A percentile compares a stretch with the other conserved stretches of the same genome.
These are phyloP conservation scores for Cubamyces sp. DNA, from an alignment of 768 basidiomycete genomes.

Conservation along the genomic window DNA sequence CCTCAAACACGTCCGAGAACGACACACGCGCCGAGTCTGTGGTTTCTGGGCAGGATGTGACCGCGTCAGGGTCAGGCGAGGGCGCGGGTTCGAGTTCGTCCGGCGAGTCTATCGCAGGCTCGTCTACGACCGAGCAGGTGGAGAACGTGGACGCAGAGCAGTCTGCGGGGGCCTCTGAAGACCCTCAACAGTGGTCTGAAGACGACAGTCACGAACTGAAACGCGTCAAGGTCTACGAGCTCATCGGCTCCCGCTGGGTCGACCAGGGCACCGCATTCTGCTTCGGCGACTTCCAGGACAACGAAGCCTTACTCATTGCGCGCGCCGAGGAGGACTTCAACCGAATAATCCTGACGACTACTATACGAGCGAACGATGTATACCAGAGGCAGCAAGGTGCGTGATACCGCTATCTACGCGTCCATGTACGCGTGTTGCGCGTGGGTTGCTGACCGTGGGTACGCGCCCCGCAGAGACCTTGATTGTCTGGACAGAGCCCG, in stretches of 20 bases:
- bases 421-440: constrained; percentile 11
- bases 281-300: constrained; percentile 83
- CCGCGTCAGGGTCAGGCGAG: constrained; percentile 6
- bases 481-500: constrained; percentile 98
- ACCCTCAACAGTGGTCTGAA: constrained; percentile 64
- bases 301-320: constrained; percentile 83
- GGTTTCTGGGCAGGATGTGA: constrained; percentile 10
- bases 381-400: constrained; percentile 87
- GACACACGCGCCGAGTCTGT: constrained; percentile 26
- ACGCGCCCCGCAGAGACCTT: constrained; percentile 72
- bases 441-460: constrained; percentile 1
- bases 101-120: constrained; percentile 13
- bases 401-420: constrained; percentile 34
- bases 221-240: constrained; percentile 97
- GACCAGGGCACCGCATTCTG: constrained; percentile 98
- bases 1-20: constrained; percentile 10
- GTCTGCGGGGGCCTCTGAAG: constrained; percentile 49
- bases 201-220: constrained; percentile 71
- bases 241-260: constrained; percentile 88
- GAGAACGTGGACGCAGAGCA: constrained; percentile 18
- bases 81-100: constrained; percentile 6
- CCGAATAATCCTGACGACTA: constrained; percentile 76
- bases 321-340: constrained; percentile 75
- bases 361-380: constrained; percentile 80
- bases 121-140: constrained; percentile 10